These are phyloP conservation scores for Euphrasia arctica DNA, from an alignment of 305 asterid genomes.

Conservation along the genomic window DNA sequence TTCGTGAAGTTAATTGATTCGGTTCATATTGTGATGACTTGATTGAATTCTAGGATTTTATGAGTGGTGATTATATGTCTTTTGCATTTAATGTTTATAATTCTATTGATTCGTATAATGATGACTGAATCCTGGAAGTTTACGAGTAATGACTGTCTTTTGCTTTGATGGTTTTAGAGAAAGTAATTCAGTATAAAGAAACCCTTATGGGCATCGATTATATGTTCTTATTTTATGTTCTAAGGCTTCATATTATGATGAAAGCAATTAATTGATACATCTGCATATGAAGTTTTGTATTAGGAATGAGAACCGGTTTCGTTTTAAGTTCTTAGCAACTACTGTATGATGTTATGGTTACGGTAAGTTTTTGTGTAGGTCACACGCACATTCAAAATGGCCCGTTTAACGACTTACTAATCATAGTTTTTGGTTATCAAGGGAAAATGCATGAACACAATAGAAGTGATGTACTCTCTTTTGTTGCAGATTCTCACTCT, in stretches of 20 bases:
- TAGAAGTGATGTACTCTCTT: not conserved
- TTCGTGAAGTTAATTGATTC: conserved; percentile 21
- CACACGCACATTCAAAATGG: not conserved
- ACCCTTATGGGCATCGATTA: not conserved
- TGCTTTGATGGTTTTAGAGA: not conserved
- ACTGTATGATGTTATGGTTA: conserved; percentile 16
- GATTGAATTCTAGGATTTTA: not conserved
- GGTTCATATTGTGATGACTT: too few species aligned
- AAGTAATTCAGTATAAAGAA: not conserved
- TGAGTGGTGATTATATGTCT: not conserved
- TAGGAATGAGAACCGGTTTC: not conserved
- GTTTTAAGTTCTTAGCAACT: conserved; percentile 4
- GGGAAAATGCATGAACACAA: conserved; percentile 7
- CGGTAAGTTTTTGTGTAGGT: not conserved
- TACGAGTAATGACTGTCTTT: not conserved
- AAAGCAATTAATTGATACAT: not conserved
- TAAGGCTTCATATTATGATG: conserved; percentile 1
- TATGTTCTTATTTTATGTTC: not conserved
- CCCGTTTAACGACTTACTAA: conserved; percentile 8
- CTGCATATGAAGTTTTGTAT: conserved; percentile 1
- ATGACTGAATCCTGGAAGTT: not conserved
- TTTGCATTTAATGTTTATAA: not conserved
- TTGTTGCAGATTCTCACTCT: not conserved
- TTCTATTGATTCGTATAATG: not conserved
- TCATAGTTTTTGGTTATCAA: conserved; percentile 2